Evolutionary conservation across 805 yeast species (phyloP), one percentile per base, ranked within the genome.

Genomic region (Saccharomycopsis capsularis): DNA sequence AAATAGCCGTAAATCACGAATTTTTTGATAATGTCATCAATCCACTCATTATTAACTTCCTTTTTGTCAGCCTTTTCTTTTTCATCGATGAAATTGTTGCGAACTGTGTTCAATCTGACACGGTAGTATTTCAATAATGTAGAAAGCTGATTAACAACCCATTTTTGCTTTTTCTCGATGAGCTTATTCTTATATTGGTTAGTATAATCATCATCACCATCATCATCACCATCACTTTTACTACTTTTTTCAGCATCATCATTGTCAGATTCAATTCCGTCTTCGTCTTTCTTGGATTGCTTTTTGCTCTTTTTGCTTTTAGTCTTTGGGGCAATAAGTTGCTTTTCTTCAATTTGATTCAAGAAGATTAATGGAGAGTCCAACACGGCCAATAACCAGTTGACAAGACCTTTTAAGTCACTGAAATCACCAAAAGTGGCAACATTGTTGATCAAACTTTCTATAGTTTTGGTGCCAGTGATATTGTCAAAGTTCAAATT

Each of bases 401-500:
- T 36, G 2, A 46, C 16, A 5, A 58, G 24, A 7, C 47, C 47
- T 6, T 41, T 32, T 4, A 56, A 42, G 2, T 53, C 47, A 36
- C 60, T 63, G 21, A 41, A 47, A 22, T 48, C 47, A 3, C 56
- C 52, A 15, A 48, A 49, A 19, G 56, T 41, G 1, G 52, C 50
- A 35, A 47, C 37, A 29, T 47, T 55, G 2, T 58, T 42, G 6
- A 79, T 55, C 7, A 80, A 59, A 13, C 60, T 63, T 38, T 77
- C 79, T 11, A 78, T 66, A 0, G 87, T 76, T 60, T 82, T 87
- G 1, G 90, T 68, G 59, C 84, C 88, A 1, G 95, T 82, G 25
- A 85, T 61, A 52, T 74, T 71, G 63, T 90, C 97, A 63, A 90
- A 89, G 52, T 79, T 79, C 58, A 85, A 69, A 36, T 78, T 73